phyloP scores from a whole-genome alignment of 768 basidiomycete genomes.

The Leccinum truebloodii region DNA sequence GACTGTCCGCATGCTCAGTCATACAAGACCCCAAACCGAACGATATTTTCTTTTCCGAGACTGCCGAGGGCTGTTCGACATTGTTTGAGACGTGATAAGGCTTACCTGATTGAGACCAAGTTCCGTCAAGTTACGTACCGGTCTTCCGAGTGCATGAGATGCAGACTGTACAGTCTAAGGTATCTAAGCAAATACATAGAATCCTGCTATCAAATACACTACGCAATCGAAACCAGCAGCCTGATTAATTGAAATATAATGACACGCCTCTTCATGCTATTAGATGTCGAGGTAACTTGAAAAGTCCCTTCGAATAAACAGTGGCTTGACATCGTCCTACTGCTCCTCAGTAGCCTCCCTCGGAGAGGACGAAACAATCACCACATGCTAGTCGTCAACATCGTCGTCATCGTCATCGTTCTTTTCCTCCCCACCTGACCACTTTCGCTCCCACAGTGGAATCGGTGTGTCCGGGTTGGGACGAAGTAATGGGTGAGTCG shows the following conservation, averaged over 20 bases:
- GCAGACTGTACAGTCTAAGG: slow-evolving; percentile 10
- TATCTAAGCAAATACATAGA: slow-evolving; percentile 21
- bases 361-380: not conserved
- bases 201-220: slow-evolving; percentile 12
- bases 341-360: not conserved
- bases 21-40: slow-evolving; percentile 39
- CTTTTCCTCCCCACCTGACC: slow-evolving; percentile 72
- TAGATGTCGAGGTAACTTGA: slow-evolving; percentile 3
- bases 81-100: slow-evolving; percentile 3
- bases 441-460: slow-evolving; percentile 79
- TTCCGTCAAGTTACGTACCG: not conserved
- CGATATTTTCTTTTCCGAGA: slow-evolving; percentile 50
- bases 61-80: slow-evolving; percentile 23
- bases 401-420: slow-evolving; percentile 51
- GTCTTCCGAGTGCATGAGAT: not conserved
- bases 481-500: slow-evolving; percentile 57
- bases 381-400: slow-evolving; percentile 40
- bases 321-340: not conserved
- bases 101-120: slow-evolving; percentile 1
- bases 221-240: slow-evolving; percentile 6
- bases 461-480: slow-evolving; percentile 26
- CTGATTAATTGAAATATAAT: slow-evolving; percentile 33
- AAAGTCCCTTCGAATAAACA: slow-evolving; percentile 1
- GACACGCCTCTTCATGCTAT: slow-evolving; percentile 9
- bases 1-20: not conserved